Conservation (phyloP, 208 protist genomes). For the Trypanosomatidae sp. region DNA sequence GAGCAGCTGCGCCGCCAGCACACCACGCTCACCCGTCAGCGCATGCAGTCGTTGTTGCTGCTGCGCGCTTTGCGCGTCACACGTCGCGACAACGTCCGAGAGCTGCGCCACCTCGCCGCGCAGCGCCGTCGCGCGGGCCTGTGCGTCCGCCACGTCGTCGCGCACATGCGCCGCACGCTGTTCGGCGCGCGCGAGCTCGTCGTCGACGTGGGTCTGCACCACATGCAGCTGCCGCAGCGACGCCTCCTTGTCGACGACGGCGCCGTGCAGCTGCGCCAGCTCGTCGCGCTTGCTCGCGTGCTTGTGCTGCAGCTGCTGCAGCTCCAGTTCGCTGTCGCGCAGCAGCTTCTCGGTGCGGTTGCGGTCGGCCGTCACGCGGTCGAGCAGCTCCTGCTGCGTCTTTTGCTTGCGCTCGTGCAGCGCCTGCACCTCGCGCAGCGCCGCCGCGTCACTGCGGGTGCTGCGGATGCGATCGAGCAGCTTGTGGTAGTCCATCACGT, state of each 20-base stretch:
- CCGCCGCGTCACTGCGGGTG: constrained; percentile 51
- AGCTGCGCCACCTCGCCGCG: constrained; percentile 85
- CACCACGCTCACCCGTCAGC: constrained; percentile 94
- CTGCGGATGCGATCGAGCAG: constrained; percentile 90
- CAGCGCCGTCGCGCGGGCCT: constrained; percentile 37
- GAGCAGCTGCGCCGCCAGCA: constrained; percentile 94
- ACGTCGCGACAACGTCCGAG: constrained; percentile 90
- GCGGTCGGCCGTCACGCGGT: constrained; percentile 91
- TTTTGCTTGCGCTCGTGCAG: constrained; percentile 92
- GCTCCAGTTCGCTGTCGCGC: constrained; percentile 92
- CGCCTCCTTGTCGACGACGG: constrained; percentile 93
- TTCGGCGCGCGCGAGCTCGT: constrained; percentile 74
- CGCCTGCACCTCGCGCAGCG: constrained; percentile 84
- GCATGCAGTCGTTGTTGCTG: constrained; percentile 88
- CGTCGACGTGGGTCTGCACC: constrained; percentile 57
- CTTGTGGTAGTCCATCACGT: constrained; percentile 77
- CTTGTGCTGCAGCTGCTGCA: constrained; percentile 87
- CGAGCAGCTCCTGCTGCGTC: constrained; percentile 94
- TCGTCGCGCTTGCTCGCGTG: constrained; percentile 92
- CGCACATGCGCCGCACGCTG: constrained; percentile 51
- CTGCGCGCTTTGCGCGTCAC: constrained; percentile 79
- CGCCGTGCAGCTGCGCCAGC: constrained; percentile 87
- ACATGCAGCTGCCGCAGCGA: constrained; percentile 74
- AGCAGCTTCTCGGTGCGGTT: constrained; percentile 95
- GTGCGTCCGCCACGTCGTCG: constrained; percentile 42